A percentile compares a stretch with the other conserved stretches of the same genome.
Conservation (phyloP, 176 grass and related monocot species). For the Triticum aestivum region DNA sequence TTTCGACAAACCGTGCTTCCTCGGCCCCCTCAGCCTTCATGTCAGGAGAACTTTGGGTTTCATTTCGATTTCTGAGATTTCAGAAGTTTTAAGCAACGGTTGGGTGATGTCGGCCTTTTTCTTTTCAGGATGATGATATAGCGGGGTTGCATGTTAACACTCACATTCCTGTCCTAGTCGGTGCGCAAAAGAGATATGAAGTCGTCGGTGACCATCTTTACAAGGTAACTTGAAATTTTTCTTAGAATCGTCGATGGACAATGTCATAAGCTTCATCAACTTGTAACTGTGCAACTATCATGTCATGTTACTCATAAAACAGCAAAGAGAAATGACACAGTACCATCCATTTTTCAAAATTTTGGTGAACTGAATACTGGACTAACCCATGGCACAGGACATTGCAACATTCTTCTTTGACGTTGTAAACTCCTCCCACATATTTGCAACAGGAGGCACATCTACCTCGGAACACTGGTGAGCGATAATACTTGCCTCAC, state of each 20-base stretch:
- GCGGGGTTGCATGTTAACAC: conserved; percentile 81
- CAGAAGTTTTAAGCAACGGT: background rate
- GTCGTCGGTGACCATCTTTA: conserved; percentile 79
- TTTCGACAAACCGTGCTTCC: conserved; percentile 93
- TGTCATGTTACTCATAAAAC: background rate
- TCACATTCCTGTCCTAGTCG: conserved; percentile 71
- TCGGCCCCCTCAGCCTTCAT: conserved; percentile 77
- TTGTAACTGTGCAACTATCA: background rate
- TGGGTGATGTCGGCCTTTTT: background rate
- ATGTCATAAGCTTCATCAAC: background rate
- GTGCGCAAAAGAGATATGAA: conserved; percentile 80
- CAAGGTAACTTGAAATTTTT: conserved; percentile 52
- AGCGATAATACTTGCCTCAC: background rate
- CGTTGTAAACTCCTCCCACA: conserved; percentile 71
- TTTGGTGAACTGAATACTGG: conserved; percentile 8
- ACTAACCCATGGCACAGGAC: conserved; percentile 47
- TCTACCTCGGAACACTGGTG: conserved; percentile 85
- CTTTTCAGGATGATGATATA: conserved; percentile 75
- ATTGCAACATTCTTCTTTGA: conserved; percentile 77
- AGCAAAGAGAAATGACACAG: background rate
- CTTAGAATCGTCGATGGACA: background rate
- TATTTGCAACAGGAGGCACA: conserved; percentile 85
- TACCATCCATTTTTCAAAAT: background rate
- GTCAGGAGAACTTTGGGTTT: conserved; percentile 33
- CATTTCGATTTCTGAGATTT: background rate